phyloP scores from a whole-genome alignment of 169 alveolate species.

The Cryptosporidium felis region DNA sequence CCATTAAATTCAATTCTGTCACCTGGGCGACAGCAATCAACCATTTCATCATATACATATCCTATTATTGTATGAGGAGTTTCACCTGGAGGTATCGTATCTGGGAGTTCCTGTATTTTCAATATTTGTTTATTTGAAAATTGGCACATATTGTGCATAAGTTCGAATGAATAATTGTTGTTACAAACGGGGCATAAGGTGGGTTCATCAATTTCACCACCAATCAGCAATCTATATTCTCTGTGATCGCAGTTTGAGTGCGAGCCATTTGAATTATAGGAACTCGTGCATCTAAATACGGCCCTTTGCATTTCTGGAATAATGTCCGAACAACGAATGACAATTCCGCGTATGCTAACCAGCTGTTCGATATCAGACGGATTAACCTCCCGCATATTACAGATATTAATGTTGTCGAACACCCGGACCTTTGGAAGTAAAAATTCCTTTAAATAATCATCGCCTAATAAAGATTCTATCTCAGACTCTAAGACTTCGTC shows the following conservation, averaged over 20 bases:
- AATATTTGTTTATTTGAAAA: conserved; percentile 94
- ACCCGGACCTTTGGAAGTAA: conserved; percentile 60
- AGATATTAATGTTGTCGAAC: conserved; percentile 57
- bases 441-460: conserved; percentile 53
- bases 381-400: conserved; percentile 83
- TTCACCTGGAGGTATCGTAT: conserved; percentile 92
- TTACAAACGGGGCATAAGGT: conserved; percentile 90
- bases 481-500: conserved; percentile 64
- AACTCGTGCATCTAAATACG: conserved; percentile 88
- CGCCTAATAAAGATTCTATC: conserved; percentile 50
- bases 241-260: conserved; percentile 85
- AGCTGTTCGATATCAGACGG: conserved; percentile 88
- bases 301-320: conserved; percentile 98
- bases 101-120: conserved; percentile 93
- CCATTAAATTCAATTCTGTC: conserved; percentile 97
- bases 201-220: conserved; percentile 97
- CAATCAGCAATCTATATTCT: conserved; percentile 86
- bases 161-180: conserved; percentile 88
- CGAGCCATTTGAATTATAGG: conserved; percentile 80
- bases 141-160: conserved; percentile 91
- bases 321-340: conserved; percentile 93
- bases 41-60: conserved; percentile 94
- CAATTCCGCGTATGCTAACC: conserved; percentile 95
- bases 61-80: conserved; percentile 85
- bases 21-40: conserved; percentile 95